Conservation (phyloP, 2,329 filamentous ascomycete species). For the Trichoderma sp. region DNA sequence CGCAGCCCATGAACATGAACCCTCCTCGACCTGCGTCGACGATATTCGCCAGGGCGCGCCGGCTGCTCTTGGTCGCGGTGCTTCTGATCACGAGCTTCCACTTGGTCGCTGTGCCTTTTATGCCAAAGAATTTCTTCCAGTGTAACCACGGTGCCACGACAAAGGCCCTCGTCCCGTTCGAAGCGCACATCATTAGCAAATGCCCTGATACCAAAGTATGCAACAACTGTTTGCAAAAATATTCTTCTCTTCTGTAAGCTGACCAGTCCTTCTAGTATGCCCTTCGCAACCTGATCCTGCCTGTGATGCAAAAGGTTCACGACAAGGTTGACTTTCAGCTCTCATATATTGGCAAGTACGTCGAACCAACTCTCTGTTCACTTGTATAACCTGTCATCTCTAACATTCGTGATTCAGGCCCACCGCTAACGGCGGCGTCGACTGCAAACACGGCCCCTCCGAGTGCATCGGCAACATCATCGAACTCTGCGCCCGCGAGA, state of each 20-base stretch:
- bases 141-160: constrained; percentile 17
- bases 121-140: background rate
- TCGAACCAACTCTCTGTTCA: constrained; percentile 26
- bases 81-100: constrained; percentile 34
- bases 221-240: background rate
- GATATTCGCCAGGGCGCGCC: constrained; percentile 30
- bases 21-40: constrained; percentile 12
- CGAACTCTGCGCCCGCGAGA: constrained; percentile 82
- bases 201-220: constrained; percentile 81
- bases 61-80: constrained; percentile 33
- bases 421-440: constrained; percentile 78
- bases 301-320: constrained; percentile 79
- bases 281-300: constrained; percentile 77
- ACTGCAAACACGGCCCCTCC: constrained; percentile 84
- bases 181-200: constrained; percentile 97
- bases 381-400: background rate
- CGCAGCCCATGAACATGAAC: constrained; percentile 34
- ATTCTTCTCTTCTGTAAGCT: background rate
- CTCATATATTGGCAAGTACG: constrained; percentile 83
- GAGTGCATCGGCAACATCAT: constrained; percentile 95
- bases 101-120: constrained; percentile 22
- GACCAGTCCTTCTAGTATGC: constrained; percentile 61
- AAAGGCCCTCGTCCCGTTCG: constrained; percentile 67
- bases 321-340: constrained; percentile 90
- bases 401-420: constrained; percentile 48